Percentiles rank a stretch among this genome's conserved stretches.
These are phyloP conservation scores for Cordyceps militaris DNA, from an alignment of 2,329 filamentous ascomycete genomes.

Conservation along the genomic window DNA sequence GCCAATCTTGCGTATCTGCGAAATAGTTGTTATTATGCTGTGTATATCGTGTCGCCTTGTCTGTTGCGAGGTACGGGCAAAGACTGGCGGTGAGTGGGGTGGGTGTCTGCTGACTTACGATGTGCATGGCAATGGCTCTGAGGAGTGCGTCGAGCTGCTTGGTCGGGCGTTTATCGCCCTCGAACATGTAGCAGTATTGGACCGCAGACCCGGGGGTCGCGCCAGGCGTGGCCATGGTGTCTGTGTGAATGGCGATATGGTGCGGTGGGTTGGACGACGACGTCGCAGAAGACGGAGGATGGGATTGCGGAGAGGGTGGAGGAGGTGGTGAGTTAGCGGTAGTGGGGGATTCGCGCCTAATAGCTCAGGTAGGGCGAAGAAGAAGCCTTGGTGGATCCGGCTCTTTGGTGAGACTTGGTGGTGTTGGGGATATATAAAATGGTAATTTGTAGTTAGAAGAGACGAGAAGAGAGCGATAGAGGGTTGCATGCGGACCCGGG, in stretches of 20 bases:
- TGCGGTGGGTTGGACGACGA: slow-evolving; percentile 6
- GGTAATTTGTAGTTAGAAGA: background rate
- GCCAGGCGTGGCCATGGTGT: slow-evolving; percentile 21
- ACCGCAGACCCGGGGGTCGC: slow-evolving; percentile 16
- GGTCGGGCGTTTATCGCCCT: slow-evolving; percentile 59
- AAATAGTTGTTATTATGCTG: background rate
- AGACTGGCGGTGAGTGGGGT: slow-evolving; percentile 10
- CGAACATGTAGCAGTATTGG: slow-evolving; percentile 61
- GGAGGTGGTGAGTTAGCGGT: background rate
- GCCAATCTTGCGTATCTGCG: slow-evolving; percentile 50
- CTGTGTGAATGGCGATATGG: slow-evolving; percentile 8
- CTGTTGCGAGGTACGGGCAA: background rate
- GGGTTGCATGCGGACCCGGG: background rate
- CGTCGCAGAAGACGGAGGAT: background rate
- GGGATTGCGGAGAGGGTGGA: slow-evolving; percentile 9
- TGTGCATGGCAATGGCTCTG: slow-evolving; percentile 59
- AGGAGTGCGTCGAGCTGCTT: slow-evolving; percentile 61
- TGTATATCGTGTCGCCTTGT: background rate
- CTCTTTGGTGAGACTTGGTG: background rate
- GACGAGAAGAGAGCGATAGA: background rate
- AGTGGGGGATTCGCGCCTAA: slow-evolving; percentile 8
- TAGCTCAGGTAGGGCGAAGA: background rate
- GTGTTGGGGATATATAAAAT: background rate
- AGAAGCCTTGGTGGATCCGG: background rate
- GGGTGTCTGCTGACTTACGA: slow-evolving; percentile 46